phyloP scores from a whole-genome alignment of 2,329 filamentous ascomycete species.

The Aspergillus japonicus region DNA sequence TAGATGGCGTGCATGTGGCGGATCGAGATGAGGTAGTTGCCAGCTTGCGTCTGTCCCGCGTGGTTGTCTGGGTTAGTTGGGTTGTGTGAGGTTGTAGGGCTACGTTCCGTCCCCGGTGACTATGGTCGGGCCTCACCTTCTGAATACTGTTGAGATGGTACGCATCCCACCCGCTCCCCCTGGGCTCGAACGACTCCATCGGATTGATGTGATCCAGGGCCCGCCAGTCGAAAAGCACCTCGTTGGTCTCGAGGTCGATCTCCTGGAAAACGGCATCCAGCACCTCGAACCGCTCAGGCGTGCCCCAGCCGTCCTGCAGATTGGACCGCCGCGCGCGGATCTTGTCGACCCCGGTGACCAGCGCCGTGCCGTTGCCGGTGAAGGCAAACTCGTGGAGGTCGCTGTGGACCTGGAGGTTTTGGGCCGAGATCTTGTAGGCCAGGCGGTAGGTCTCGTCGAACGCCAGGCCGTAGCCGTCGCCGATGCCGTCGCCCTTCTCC shows the following conservation, averaged over 20 bases:
- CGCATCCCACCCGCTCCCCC: conserved; percentile 9
- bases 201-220: conserved; percentile 8
- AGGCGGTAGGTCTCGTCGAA: conserved; percentile 11
- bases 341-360: conserved; percentile 8
- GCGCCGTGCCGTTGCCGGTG: conserved; percentile 2
- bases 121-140: conserved; percentile 1
- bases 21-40: conserved; percentile 12
- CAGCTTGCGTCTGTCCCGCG: conserved; percentile 7
- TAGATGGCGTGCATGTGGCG: conserved; percentile 9
- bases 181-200: conserved; percentile 8
- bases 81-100: background rate
- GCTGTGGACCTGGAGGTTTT: conserved; percentile 4
- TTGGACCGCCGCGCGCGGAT: background rate
- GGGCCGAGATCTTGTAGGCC: conserved; percentile 8
- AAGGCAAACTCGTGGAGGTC: conserved; percentile 11
- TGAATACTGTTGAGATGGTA: conserved; percentile 13
- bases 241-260: conserved; percentile 11
- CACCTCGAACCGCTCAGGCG: background rate
- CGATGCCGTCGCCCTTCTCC: conserved; percentile 10
- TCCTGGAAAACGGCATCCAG: conserved; percentile 7
- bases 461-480: conserved; percentile 10
- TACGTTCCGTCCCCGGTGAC: too few species aligned
- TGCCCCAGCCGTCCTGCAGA: background rate
- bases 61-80: background rate
- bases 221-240: conserved; percentile 8